Percentiles rank a stretch among this genome's conserved stretches.
phyloP scores from a whole-genome alignment of 345 rosid genomes.

The Citropsis articulata region DNA sequence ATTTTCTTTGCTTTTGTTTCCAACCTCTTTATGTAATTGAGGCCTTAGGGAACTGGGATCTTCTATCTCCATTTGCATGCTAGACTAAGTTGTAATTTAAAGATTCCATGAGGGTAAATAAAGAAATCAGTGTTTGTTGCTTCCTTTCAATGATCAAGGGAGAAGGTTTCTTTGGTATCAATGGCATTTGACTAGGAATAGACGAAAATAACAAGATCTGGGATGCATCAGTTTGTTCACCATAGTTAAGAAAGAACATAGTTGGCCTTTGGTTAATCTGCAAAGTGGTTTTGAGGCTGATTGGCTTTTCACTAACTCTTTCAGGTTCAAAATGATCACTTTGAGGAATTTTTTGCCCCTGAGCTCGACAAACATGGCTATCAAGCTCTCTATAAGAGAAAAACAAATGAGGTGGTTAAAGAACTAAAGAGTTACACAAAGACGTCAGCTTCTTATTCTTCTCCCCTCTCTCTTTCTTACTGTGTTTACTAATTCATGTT shows the following conservation, averaged over 20 bases:
- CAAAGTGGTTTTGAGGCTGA: background rate
- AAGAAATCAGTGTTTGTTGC: background rate
- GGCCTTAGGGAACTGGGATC: too few species aligned
- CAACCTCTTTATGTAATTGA: background rate
- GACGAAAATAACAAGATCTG: background rate
- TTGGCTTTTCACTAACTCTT: constrained; percentile 6
- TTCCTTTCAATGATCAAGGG: background rate
- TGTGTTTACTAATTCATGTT: constrained; percentile 1
- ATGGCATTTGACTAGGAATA: background rate
- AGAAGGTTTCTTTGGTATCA: background rate
- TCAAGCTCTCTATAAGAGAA: constrained; percentile 81
- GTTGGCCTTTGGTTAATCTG: background rate
- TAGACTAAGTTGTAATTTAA: background rate
- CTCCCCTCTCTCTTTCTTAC: background rate
- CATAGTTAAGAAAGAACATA: background rate
- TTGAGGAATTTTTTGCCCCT: constrained; percentile 81
- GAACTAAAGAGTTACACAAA: background rate
- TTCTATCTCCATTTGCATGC: background rate
- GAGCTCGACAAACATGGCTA: constrained; percentile 98
- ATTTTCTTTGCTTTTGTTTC: background rate
- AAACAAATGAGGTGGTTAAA: constrained; percentile 75
- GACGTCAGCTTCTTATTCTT: background rate
- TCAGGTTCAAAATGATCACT: constrained; percentile 96
- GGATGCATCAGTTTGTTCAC: background rate
- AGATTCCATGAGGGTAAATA: background rate